phyloP scores from a whole-genome alignment of 768 basidiomycete genomes.

The Suillus spraguei region DNA sequence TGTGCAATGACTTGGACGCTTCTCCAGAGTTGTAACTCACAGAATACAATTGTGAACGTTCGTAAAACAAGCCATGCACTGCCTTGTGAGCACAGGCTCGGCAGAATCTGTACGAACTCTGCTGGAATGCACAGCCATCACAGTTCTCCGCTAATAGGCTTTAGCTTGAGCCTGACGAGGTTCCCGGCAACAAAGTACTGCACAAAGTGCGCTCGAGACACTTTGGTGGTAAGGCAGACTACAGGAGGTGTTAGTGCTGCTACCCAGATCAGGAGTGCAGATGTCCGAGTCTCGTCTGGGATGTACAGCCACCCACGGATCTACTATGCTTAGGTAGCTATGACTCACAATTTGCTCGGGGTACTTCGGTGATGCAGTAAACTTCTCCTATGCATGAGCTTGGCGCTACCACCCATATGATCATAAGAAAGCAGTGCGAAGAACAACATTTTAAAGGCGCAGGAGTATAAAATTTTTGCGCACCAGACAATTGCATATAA shows the following conservation, averaged over 20 bases:
- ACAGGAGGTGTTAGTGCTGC: neutral
- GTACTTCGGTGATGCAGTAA: neutral
- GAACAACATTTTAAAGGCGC: neutral
- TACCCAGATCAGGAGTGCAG: neutral
- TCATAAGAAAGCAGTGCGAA: neutral
- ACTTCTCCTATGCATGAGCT: neutral
- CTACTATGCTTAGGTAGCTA: neutral
- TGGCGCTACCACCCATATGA: neutral
- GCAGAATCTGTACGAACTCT: neutral
- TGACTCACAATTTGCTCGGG: neutral
- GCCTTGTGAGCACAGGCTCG: neutral
- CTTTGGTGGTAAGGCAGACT: neutral
- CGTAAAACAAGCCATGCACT: no score
- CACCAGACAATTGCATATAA: neutral
- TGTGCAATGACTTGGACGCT: no score
- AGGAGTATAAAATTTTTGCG: neutral
- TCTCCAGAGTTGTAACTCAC: no score
- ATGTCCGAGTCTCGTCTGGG: neutral
- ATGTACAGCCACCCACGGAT: neutral
- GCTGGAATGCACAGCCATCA: neutral
- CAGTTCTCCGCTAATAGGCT: neutral
- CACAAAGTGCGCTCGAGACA: neutral
- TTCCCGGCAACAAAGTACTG: neutral
- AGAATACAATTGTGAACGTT: neutral
- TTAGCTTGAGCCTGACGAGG: no score